These are phyloP conservation scores for Alternaria sp. DNA, from an alignment of 2,329 filamentous ascomycete genomes.

Conservation along the genomic window DNA sequence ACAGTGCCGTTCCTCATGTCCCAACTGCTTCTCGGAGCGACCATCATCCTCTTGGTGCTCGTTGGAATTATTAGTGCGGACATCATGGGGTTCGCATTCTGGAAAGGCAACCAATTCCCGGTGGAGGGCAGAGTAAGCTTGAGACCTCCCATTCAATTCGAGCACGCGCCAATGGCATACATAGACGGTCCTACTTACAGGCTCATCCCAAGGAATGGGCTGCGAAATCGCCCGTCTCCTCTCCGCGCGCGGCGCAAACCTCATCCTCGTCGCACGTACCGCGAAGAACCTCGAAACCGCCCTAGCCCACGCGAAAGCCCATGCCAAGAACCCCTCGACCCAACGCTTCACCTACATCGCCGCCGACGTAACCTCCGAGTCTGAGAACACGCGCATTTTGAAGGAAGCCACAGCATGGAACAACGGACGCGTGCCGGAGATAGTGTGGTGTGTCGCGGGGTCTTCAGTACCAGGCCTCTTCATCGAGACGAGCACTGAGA, in stretches of 20 bases:
- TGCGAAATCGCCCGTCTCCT: constrained; percentile 75
- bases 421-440: constrained; percentile 71
- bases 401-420: constrained; percentile 81
- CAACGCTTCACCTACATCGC: constrained; percentile 86
- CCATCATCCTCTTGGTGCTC: constrained; percentile 43
- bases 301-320: constrained; percentile 69
- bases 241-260: constrained; percentile 80
- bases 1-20: constrained; percentile 34
- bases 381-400: constrained; percentile 74
- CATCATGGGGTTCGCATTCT: constrained; percentile 71
- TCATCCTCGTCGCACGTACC: constrained; percentile 84
- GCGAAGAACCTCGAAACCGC: constrained; percentile 75
- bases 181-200: constrained; percentile 87
- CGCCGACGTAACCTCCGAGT: constrained; percentile 76
- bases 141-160: no score
- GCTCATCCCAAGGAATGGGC: constrained; percentile 92
- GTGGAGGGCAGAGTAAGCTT: constrained; percentile 74
- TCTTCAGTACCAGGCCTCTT: constrained; percentile 76
- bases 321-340: constrained; percentile 66
- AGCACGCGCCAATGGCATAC: background rate
- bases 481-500: constrained; percentile 71
- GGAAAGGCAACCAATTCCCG: constrained; percentile 74
- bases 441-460: constrained; percentile 92
- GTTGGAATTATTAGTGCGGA: constrained; percentile 48
- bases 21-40: constrained; percentile 45